A percentile compares a stretch with the other conserved stretches of the same genome.
phyloP scores from a whole-genome alignment of 2,329 filamentous ascomycete species.

The Capronia americana region DNA sequence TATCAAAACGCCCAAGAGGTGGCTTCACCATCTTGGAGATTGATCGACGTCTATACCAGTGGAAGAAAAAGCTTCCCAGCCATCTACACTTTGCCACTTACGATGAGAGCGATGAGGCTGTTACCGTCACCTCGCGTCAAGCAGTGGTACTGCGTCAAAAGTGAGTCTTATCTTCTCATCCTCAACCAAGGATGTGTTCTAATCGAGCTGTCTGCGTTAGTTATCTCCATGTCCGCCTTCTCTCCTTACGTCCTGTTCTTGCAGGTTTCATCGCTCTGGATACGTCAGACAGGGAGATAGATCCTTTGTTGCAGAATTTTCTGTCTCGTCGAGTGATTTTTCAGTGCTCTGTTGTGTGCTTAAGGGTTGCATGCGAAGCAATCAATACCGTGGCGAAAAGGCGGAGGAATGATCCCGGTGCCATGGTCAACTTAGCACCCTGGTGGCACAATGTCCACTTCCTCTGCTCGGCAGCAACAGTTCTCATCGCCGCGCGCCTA shows the following conservation, averaged over 20 bases:
- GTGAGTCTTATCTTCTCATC: conserved; percentile 29
- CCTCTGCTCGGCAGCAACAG: conserved; percentile 46
- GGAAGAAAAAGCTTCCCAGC: conserved; percentile 43
- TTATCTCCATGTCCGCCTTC: conserved; percentile 45
- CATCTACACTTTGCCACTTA: conserved; percentile 39
- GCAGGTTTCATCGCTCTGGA: conserved; percentile 45
- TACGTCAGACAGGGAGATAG: conserved; percentile 30
- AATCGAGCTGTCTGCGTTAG: conserved; percentile 30
- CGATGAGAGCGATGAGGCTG: conserved; percentile 20
- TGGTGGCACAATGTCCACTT: conserved; percentile 51
- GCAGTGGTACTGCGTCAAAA: conserved; percentile 45
- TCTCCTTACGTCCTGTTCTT: conserved; percentile 45
- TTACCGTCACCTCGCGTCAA: conserved; percentile 43
- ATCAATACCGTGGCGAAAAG: conserved; percentile 43
- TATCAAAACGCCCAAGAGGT: conserved; percentile 7
- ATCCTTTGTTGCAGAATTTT: conserved; percentile 32
- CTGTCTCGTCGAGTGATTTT: conserved; percentile 18
- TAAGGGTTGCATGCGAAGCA: conserved; percentile 45
- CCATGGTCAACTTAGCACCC: conserved; percentile 42
- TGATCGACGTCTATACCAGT: conserved; percentile 44
- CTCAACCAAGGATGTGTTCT: not conserved
- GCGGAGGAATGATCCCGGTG: not conserved
- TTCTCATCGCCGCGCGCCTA: conserved; percentile 45
- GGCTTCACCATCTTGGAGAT: conserved; percentile 43
- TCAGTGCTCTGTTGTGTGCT: conserved; percentile 46